A percentile compares a stretch with the other conserved stretches of the same genome.
Conservation (phyloP, 164 flowering plant genomes). For the Vitis riparia region DNA sequence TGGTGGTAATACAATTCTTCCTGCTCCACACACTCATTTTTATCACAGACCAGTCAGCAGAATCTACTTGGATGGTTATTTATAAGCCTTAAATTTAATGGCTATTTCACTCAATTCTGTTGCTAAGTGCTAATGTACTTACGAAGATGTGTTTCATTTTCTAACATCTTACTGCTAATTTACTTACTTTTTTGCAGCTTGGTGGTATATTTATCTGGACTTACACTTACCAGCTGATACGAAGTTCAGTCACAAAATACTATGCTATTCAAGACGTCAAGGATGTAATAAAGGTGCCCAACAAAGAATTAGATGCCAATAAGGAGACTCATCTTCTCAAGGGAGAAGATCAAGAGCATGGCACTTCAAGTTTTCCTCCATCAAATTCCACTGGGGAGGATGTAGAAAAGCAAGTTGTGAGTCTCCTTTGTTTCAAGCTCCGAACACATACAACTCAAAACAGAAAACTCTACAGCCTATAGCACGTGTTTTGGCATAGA, state of each 20-base stretch:
- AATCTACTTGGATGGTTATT: too few species aligned
- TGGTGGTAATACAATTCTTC: conserved; percentile 38
- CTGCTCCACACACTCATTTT: not conserved
- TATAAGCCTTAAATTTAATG: too few species aligned
- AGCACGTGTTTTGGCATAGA: too few species aligned
- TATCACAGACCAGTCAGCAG: not conserved
- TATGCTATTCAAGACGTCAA: conserved; percentile 32
- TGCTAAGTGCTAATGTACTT: not conserved
- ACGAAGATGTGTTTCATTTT: not conserved
- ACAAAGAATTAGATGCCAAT: conserved; percentile 46
- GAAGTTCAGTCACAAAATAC: conserved; percentile 35
- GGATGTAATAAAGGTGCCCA: conserved; percentile 33
- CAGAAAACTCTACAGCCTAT: too few species aligned
- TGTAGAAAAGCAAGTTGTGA: conserved; percentile 37
- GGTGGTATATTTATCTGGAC: conserved; percentile 96
- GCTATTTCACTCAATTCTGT: too few species aligned
- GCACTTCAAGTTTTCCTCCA: conserved; percentile 20
- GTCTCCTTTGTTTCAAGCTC: conserved; percentile 11
- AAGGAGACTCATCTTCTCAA: conserved; percentile 51
- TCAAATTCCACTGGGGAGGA: conserved; percentile 26
- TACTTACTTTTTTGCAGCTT: conserved; percentile 47
- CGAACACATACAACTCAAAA: too few species aligned
- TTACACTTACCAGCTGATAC: conserved; percentile 63
- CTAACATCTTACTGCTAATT: not conserved
- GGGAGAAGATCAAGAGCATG: conserved; percentile 29